Base-by-base conservation (phyloP, 371 early-diverging fungal species). In the Nematocida sp. region DNA sequence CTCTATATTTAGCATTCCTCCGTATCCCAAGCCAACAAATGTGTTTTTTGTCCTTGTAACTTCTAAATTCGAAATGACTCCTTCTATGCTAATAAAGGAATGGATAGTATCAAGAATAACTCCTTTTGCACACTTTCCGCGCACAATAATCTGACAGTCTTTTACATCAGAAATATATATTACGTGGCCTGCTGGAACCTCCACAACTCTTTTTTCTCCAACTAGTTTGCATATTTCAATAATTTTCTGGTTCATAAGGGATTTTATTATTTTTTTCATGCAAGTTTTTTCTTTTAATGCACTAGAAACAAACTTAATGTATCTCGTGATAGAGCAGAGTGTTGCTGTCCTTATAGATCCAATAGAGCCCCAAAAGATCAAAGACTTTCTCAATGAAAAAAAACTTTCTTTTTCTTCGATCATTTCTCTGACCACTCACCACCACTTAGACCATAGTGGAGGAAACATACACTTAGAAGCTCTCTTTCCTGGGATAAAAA, bases 391-490 rank as follows among this genome's bases (percentile, higher is more conserved):
- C 0, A 5, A 51, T 38, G 20, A 48, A 18, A 3, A 47, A 20
- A 33, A 26, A 13, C 20, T 35, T 7, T 1, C 1, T 20, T n/a
- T n/a, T 0, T 9, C 23, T 9, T 13, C 11, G 20, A 25, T 56
- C 25, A 53, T 61, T 40, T 32, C 67, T 1, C 75, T 82, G 1
- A 84, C 84, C 18, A 84, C 84, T 16, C 84, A 84, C 71, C 51
- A 53, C 5, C 84, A 84, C 66, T 28, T 25, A 20, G 84, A 84
- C 53, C 84, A 84, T 40, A 61, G 66, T 11, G 25, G 40, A 20
- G 84, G 84, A 23, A 78, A 82, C 65, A 28, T 23, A 16, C 28
- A 26, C 11, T 30, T 82, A 38, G 48, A 40, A 59, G 40, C 79
- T 54, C 38, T 50, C 11, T 55, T 61, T 50, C 81, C 78, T 16